These are phyloP conservation scores for Podospora australis DNA, from an alignment of 495 filamentous ascomycete genomes.

Conservation along the genomic window DNA sequence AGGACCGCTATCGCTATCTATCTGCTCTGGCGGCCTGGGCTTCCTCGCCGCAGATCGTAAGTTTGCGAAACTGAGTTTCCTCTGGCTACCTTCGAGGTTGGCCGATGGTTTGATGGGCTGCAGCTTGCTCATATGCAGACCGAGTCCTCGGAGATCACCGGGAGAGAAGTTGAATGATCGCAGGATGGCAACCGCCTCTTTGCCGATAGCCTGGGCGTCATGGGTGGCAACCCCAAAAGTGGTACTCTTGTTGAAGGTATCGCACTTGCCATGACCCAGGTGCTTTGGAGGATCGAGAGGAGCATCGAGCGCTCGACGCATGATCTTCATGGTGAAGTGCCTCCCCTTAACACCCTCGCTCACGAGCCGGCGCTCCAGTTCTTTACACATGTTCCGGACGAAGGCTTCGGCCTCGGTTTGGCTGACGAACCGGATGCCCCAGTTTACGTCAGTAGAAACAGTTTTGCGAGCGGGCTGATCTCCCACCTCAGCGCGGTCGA, in stretches of 20 bases:
- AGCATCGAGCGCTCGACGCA: constrained; percentile 77
- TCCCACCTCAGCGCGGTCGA: constrained; percentile 82
- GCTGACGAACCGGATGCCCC: constrained; percentile 90
- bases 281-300: constrained; percentile 91
- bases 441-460: constrained; percentile 93
- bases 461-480: constrained; percentile 76
- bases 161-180: constrained; percentile 77
- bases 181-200: constrained; percentile 77
- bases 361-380: constrained; percentile 70
- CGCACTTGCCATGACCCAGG: constrained; percentile 91
- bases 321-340: constrained; percentile 87
- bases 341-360: constrained; percentile 80
- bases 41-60: constrained; percentile 21
- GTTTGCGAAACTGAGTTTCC: constrained; percentile 20
- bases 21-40: constrained; percentile 23
- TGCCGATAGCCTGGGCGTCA: constrained; percentile 58
- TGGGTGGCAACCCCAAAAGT: constrained; percentile 78
- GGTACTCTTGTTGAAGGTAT: constrained; percentile 82
- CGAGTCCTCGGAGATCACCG: constrained; percentile 83
- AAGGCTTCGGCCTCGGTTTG: constrained; percentile 90
- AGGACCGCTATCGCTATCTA: constrained; percentile 22
- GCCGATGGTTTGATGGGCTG: constrained; percentile 59
- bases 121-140: constrained; percentile 86
- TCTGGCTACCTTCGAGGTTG: constrained; percentile 41
- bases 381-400: constrained; percentile 70